Percentiles rank a stretch among this genome's conserved stretches.
Evolutionary conservation across 257 asterid species (phyloP).

Genomic region (Solanum verrucosum): DNA sequence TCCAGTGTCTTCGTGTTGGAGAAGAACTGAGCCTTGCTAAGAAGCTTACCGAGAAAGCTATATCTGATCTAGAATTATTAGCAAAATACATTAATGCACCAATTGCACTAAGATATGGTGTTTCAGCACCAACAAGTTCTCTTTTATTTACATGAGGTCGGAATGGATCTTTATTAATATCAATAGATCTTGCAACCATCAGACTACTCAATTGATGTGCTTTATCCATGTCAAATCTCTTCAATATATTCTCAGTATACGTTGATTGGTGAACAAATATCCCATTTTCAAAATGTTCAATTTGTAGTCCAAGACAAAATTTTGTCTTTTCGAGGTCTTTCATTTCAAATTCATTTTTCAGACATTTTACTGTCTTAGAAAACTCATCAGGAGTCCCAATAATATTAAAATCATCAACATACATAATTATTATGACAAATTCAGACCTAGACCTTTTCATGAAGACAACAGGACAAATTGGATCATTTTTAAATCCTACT

Average conservation of each 20-base stretch:
- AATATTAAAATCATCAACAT: not conserved
- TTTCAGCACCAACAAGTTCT: not conserved
- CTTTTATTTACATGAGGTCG: not conserved
- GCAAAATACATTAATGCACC: not conserved
- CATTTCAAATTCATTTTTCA: too few relatives aligned
- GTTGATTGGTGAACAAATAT: not conserved
- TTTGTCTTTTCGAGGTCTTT: not conserved
- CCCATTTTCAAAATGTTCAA: not conserved
- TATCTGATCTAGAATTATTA: too few relatives aligned
- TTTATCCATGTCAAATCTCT: not conserved
- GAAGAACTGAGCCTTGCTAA: not conserved
- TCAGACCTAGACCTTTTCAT: too few relatives aligned
- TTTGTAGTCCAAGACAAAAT: not conserved
- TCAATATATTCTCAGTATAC: too few relatives aligned
- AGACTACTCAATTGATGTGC: too few relatives aligned
- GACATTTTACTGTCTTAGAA: not conserved
- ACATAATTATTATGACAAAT: too few relatives aligned
- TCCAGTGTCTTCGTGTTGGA: not conserved
- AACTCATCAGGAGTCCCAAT: not conserved
- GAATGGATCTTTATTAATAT: too few relatives aligned
- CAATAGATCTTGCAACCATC: too few relatives aligned
- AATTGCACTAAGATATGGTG: not conserved
- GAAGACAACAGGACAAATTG: not conserved
- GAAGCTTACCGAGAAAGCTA: too few relatives aligned
- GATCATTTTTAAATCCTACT: not conserved